These are phyloP conservation scores for Oryza meyeriana DNA, from an alignment of 176 grass and related monocot genomes.

Conservation along the genomic window DNA sequence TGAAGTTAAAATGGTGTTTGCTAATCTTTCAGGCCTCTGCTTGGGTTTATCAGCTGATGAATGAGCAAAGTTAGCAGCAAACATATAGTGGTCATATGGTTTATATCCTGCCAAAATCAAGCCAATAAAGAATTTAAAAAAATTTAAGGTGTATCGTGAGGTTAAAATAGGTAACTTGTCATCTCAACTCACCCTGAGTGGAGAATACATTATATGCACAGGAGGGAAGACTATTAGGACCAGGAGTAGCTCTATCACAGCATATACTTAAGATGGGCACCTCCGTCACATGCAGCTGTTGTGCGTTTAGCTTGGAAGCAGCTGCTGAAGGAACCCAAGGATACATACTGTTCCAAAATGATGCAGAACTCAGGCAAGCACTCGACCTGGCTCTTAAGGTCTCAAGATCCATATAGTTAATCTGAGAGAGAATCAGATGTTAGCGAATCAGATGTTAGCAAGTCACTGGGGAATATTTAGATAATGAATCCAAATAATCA, in stretches of 20 bases:
- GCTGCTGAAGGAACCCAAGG: slow-evolving; percentile 7
- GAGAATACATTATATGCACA: slow-evolving; percentile 9
- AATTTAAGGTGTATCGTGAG: slow-evolving; percentile 11
- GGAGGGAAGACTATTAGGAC: slow-evolving; percentile 24
- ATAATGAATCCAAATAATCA: background rate
- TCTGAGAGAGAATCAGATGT: slow-evolving; percentile 24
- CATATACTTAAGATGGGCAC: slow-evolving; percentile 14
- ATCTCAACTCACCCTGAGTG: slow-evolving; percentile 55
- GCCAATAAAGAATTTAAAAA: slow-evolving; percentile 7
- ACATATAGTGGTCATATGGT: slow-evolving; percentile 29
- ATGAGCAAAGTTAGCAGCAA: slow-evolving; percentile 32
- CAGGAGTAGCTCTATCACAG: slow-evolving; percentile 9
- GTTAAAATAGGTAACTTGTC: background rate
- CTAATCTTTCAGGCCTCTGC: slow-evolving; percentile 26
- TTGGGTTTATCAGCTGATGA: slow-evolving; percentile 21
- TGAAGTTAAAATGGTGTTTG: slow-evolving; percentile 19
- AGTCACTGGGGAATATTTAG: slow-evolving; percentile 7
- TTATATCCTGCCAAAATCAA: slow-evolving; percentile 45
- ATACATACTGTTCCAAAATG: background rate
- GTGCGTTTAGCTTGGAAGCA: background rate
- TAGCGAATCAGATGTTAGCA: slow-evolving; percentile 29
- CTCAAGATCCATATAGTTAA: slow-evolving; percentile 33
- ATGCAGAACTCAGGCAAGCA: slow-evolving; percentile 19
- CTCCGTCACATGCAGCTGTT: slow-evolving; percentile 27
- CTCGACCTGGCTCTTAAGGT: slow-evolving; percentile 30